Percentiles rank a stretch among this genome's conserved stretches.
These are phyloP conservation scores for Eucalyptus caleyi DNA, from an alignment of 345 rosid genomes.

Conservation along the genomic window DNA sequence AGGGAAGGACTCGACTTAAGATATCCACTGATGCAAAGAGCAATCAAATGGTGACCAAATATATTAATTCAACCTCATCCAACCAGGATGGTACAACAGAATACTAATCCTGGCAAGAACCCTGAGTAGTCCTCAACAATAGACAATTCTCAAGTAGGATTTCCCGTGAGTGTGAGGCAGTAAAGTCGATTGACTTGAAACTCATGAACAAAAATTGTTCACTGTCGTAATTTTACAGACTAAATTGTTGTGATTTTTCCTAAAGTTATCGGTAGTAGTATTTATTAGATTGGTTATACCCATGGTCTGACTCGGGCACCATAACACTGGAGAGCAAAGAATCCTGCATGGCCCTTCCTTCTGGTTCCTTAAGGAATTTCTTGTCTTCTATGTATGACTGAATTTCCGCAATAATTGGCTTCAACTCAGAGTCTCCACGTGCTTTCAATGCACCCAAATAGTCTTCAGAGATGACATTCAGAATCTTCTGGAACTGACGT, in stretches of 20 bases:
- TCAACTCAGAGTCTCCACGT: constrained; percentile 33
- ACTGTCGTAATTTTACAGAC: background rate
- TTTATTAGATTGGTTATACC: background rate
- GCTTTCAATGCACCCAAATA: constrained; percentile 40
- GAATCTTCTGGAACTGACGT: constrained; percentile 57
- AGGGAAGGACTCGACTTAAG: background rate
- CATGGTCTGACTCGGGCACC: constrained; percentile 21
- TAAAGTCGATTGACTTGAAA: background rate
- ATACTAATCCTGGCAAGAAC: background rate
- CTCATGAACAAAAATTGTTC: background rate
- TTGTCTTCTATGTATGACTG: constrained; percentile 48
- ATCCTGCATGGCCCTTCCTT: constrained; percentile 35
- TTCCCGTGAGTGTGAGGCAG: background rate
- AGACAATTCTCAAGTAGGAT: background rate
- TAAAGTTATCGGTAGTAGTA: background rate
- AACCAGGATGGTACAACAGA: background rate
- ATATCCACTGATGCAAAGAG: background rate
- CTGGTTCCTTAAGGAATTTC: constrained; percentile 53
- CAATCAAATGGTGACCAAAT: background rate
- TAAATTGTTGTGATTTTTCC: background rate
- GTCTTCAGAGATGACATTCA: constrained; percentile 38
- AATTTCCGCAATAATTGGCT: constrained; percentile 26
- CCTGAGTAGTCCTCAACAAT: background rate
- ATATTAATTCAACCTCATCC: background rate
- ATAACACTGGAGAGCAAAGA: constrained; percentile 24